Base-by-base conservation (phyloP, 306 rosid genomes). In the Vigna angularis region DNA sequence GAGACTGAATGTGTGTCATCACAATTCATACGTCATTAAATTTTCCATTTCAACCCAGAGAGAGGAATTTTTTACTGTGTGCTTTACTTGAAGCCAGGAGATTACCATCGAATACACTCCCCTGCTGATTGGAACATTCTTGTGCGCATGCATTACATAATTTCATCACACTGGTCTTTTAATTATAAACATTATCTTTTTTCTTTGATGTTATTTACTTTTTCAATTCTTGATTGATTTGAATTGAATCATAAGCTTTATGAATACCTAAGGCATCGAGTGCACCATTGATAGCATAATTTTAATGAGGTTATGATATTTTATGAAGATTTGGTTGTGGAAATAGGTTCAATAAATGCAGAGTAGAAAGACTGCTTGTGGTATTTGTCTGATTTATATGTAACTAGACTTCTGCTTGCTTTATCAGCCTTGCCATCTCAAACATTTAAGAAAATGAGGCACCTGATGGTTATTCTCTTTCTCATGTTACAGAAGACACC, bases 41-140 rank as follows among this genome's bases (percentile, higher is more conserved):
- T 57, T 73, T 76, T 72, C 68, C 72, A 55, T 80, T 84, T 89
- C 96, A 94, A 97, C 83, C 95, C 98, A 48, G 82, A 86, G 90
- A 92, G 83, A 82, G 98, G 97, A 68, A 93, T 94, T 7, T 92
- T 94, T 77, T 94, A 94, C 84, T 94, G 97, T 86, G 97, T 94
- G 80, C 85, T 94, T 81, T 92, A 94, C 90, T 82, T 92, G 80
- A 87, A 75, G 74, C 97, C 98, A 26, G 97, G 98, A 66, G 97
- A 94, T 86, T 94, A 94, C 84, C 97, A 94, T 88, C 91, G 95
- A n/a, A 83, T 92, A 74, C 98, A 94, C 85, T 90, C 98, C 66
- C 98, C 98, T 53, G 90, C 84, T 83, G 92, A 94, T 83, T 94
- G 97, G 96, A 91, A 88, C 56, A 76, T 94, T 86, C 90, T 90